Conservation (phyloP, 805 yeast species). For the Hanseniaspora mollemarum region DNA sequence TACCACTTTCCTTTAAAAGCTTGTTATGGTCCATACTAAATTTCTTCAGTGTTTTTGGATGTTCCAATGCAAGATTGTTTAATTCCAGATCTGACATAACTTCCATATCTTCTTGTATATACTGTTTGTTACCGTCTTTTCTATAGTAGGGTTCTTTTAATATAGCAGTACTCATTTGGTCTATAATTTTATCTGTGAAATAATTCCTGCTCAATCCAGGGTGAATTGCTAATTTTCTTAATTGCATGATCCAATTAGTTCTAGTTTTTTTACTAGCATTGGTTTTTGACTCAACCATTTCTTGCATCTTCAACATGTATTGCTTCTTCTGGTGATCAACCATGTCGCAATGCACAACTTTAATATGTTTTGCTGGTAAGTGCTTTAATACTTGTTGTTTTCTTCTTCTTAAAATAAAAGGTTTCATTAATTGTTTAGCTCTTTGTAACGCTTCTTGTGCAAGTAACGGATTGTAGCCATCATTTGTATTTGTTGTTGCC, state of each 20-base stretch:
- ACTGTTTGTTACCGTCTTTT: conserved; percentile 60
- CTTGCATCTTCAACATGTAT: conserved; percentile 40
- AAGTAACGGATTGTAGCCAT: conserved; percentile 61
- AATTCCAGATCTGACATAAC: conserved; percentile 89
- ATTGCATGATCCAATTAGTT: conserved; percentile 69
- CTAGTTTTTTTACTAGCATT: conserved; percentile 22
- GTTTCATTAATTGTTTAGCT: conserved; percentile 97
- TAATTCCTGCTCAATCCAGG: conserved; percentile 68
- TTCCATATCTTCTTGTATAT: conserved; percentile 85
- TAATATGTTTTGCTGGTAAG: conserved; percentile 64
- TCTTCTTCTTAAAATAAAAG: conserved; percentile 84
- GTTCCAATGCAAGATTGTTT: conserved; percentile 58
- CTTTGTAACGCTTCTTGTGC: conserved; percentile 84
- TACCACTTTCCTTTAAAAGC: conserved; percentile 61
- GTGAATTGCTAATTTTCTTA: conserved; percentile 87
- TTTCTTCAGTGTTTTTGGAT: conserved; percentile 50
- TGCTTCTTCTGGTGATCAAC: conserved; percentile 42
- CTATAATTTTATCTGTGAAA: conserved; percentile 46
- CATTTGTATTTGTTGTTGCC: conserved; percentile 53
- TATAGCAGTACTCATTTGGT: conserved; percentile 63
- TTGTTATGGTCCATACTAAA: conserved; percentile 44
- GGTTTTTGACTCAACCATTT: conserved; percentile 27
- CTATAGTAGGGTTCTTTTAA: conserved; percentile 68
- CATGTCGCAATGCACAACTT: conserved; percentile 55
- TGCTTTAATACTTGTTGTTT: conserved; percentile 86